A percentile compares a stretch with the other conserved stretches of the same genome.
Conservation (phyloP, 495 filamentous ascomycete species). For the Tuber microsphaerosporum region DNA sequence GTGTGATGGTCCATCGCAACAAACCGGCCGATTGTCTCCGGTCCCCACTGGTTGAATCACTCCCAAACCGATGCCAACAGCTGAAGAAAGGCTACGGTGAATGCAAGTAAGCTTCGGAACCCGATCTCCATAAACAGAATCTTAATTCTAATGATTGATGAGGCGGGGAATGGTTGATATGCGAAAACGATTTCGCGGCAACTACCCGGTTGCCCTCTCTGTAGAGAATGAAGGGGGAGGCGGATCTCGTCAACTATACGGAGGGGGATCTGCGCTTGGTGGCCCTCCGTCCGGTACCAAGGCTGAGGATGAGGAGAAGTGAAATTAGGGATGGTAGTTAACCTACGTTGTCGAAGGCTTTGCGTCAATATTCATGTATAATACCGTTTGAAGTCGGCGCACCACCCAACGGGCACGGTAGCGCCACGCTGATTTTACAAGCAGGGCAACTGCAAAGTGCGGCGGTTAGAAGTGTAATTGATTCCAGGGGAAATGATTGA, state of each 20-base stretch:
- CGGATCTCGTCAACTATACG: conserved; percentile 64
- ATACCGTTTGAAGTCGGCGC: neutral
- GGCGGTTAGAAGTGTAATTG: neutral
- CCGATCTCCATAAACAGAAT: neutral
- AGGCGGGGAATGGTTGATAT: conserved; percentile 91
- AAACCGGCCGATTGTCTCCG: conserved; percentile 80
- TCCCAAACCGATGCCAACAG: conserved; percentile 85
- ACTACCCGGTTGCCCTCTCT: conserved; percentile 65
- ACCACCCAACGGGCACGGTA: neutral
- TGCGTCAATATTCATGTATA: neutral
- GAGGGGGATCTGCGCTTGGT: conserved; percentile 63
- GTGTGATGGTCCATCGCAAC: conserved; percentile 84
- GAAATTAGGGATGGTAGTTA: conserved; percentile 10
- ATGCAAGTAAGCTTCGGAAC: conserved; percentile 60
- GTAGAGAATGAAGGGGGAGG: conserved; percentile 51
- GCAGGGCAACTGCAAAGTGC: neutral
- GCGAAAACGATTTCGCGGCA: conserved; percentile 97
- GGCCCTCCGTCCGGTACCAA: conserved; percentile 49
- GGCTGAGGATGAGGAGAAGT: conserved; percentile 42
- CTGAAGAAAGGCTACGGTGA: conserved; percentile 84
- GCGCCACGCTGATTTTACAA: neutral
- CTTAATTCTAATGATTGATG: conserved; percentile 21
- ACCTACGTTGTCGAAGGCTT: neutral
- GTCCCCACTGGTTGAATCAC: conserved; percentile 63
- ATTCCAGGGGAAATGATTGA: neutral